Base-by-base conservation (phyloP, 306 rosid genomes). In the Sindora glabra region DNA sequence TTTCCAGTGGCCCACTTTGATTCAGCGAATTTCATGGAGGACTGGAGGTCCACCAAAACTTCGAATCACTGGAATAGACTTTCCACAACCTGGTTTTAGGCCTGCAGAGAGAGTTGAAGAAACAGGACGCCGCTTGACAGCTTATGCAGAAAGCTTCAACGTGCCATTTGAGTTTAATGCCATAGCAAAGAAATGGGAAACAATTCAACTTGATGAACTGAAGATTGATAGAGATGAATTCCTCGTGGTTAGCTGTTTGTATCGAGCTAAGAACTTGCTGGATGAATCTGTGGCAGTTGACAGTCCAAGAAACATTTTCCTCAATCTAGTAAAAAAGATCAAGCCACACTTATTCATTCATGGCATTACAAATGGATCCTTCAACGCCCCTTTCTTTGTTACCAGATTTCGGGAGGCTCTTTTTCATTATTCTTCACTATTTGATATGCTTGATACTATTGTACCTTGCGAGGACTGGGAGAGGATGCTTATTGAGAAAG, bases 1-100 rank as follows among this genome's bases (percentile, higher is more conserved):
- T 44, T 85, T 82, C 67, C 89, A 82, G 25, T 85, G 94, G 94
- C 94, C 94, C 46, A 79, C 74, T 23, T 74, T 86, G 48, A 79
- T 86, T 48, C 67, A 59, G 3, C 52, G 68, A 59, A 81, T 86
- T 44, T 77, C 89, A 19, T 67, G 24, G 34, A 69, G 49, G 37
- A 6, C 49, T 12, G 86, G 89, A 7, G 86, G 89, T 2, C 82
- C 89, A 14, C 94, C 86, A 18, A 86, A 75, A 62, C 72, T 86
- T 27, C 86, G 89, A 15, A 70, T 86, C 23, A 85, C 94, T 0
- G 94, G 89, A 65, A 82, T 85, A 49, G 94, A 85, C 37, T n/a
- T 76, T 27, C 94, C 94, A 10, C 86, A 74, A 59, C 77, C 67
- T 3, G 62, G 59, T 23, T 56, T 68, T 48, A 51, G 55, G 38